Percentiles rank a stretch among this genome's conserved stretches.
phyloP scores from a whole-genome alignment of 352 stramenopile genomes.

The Globisporangium orthogonon region DNA sequence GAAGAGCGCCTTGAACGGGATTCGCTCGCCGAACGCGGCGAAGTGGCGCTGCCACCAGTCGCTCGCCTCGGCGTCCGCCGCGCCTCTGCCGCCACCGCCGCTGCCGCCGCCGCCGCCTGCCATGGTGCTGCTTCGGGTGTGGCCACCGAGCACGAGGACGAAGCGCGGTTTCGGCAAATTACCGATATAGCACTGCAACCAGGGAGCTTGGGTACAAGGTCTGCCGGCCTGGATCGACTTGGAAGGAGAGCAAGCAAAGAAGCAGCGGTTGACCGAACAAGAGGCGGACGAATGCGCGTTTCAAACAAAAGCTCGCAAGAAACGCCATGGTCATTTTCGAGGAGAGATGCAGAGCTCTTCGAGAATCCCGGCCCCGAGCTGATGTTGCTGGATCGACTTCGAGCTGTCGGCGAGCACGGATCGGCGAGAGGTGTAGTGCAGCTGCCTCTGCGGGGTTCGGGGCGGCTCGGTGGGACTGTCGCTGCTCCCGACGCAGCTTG shows the following conservation, averaged over 20 bases:
- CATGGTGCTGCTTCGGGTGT: too few species aligned
- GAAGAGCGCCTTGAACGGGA: conserved; percentile 36
- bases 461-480: neutral
- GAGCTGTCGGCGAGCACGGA: conserved; percentile 5
- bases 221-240: too few species aligned
- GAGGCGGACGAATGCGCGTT: too few species aligned
- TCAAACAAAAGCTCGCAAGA: too few species aligned
- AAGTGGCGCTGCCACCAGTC: conserved; percentile 30
- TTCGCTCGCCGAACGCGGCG: conserved; percentile 7
- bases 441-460: neutral
- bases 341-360: conserved; percentile 7
- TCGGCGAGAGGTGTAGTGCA: neutral
- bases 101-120: too few species aligned
- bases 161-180: too few species aligned
- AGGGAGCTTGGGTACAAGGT: too few species aligned
- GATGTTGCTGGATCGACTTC: conserved; percentile 6
- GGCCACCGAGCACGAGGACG: too few species aligned
- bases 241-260: too few species aligned
- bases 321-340: conserved; percentile 1
- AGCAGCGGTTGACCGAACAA: too few species aligned
- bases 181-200: too few species aligned
- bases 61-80: conserved; percentile 11
- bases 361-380: neutral
- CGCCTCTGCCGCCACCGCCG: neutral
- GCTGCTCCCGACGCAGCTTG: conserved; percentile 1